A percentile compares a stretch with the other conserved stretches of the same genome.
Conservation (phyloP, 169 alveolate species). For the Plasmodium vivax region DNA sequence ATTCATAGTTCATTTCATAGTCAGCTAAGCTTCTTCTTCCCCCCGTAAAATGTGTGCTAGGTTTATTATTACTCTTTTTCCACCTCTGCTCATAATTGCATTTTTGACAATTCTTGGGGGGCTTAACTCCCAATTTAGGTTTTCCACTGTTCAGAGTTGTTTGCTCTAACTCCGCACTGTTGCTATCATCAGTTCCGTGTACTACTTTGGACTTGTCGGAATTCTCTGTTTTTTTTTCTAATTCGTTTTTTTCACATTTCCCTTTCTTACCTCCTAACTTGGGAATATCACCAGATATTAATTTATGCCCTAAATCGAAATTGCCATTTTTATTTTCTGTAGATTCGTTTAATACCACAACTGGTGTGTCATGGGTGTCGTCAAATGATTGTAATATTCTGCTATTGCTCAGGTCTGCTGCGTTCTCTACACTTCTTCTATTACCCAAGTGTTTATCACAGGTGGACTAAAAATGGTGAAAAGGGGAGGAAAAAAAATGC, state of each 20-base stretch:
- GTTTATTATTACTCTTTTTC: not conserved
- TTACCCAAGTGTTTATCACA: not conserved
- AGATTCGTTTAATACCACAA: not conserved
- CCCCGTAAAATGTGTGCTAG: not conserved
- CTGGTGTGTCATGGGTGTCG: not conserved
- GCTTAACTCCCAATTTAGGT: not conserved
- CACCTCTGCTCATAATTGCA: not conserved
- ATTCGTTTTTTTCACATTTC: not conserved
- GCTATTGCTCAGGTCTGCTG: not conserved
- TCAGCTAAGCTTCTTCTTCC: not conserved
- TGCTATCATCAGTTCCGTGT: not conserved
- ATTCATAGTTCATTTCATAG: not conserved
- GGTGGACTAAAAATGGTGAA: not conserved
- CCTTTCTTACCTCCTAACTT: not conserved
- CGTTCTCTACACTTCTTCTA: not conserved
- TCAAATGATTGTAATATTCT: not conserved
- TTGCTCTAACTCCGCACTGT: not conserved
- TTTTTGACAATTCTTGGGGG: not conserved
- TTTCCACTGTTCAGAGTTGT: not conserved
- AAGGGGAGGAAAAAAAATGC: not conserved
- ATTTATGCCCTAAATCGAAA: not conserved
- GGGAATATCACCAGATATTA: not conserved
- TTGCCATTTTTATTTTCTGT: not conserved
- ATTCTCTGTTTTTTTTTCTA: not conserved
- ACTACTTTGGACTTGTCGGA: not conserved